phyloP scores from a whole-genome alignment of 441 rosid genomes.

The Biscutella laevigata region DNA sequence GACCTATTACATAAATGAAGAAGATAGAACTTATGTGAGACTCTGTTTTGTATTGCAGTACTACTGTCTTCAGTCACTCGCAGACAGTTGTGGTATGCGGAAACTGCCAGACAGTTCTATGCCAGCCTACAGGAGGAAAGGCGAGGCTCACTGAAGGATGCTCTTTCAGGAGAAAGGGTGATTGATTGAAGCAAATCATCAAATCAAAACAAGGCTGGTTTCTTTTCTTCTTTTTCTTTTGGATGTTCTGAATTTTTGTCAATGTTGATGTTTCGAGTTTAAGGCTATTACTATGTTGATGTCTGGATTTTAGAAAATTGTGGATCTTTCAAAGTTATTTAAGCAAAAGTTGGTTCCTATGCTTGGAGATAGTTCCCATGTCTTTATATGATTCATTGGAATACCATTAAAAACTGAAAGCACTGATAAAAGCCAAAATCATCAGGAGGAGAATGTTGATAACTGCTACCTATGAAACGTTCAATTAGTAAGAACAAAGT shows the following conservation, averaged over 20 bases:
- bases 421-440: no score
- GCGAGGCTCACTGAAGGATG: slow-evolving; percentile 74
- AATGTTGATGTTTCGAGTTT: slow-evolving; percentile 5
- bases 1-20: background rate
- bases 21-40: background rate
- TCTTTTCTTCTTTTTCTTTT: background rate
- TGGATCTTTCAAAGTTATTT: background rate
- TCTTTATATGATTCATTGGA: no score
- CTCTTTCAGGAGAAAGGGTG: slow-evolving; percentile 70
- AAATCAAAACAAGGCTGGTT: background rate
- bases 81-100: slow-evolving; percentile 79
- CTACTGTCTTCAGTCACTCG: slow-evolving; percentile 76
- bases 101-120: slow-evolving; percentile 69
- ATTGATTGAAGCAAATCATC: slow-evolving; percentile 23
- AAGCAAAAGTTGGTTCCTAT: background rate
- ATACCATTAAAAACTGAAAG: no score
- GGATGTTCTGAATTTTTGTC: slow-evolving; percentile 13
- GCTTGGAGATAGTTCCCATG: no score
- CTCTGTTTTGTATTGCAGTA: slow-evolving; percentile 31
- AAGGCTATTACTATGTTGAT: background rate
- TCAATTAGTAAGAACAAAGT: no score
- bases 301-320: background rate
- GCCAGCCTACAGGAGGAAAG: slow-evolving; percentile 80
- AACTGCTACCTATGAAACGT: no score
- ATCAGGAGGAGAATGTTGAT: no score